Evolutionary conservation across 2,329 filamentous ascomycete genomes (phyloP).

Genomic region (Trichophyton verrucosum): DNA sequence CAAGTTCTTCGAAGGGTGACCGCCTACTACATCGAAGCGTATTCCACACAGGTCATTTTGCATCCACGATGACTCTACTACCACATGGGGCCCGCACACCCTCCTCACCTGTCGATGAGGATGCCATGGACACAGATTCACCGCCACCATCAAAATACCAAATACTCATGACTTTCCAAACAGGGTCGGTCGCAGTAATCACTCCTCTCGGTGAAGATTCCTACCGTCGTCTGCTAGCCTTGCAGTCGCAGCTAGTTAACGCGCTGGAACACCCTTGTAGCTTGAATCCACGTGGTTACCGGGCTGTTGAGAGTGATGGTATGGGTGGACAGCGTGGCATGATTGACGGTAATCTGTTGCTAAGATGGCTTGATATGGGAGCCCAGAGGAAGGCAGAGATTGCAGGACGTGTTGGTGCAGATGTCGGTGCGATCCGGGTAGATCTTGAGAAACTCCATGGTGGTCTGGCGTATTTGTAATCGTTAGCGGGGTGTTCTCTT

Average conservation of each 20-base stretch:
- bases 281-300: slow-evolving; percentile 70
- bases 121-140: slow-evolving; percentile 29
- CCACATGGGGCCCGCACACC: slow-evolving; percentile 48
- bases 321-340: slow-evolving; percentile 46
- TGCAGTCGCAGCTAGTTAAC: slow-evolving; percentile 67
- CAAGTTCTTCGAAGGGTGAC: slow-evolving; percentile 81
- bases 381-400: slow-evolving; percentile 61
- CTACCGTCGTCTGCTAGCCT: slow-evolving; percentile 70
- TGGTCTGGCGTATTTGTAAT: slow-evolving; percentile 41
- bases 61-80: slow-evolving; percentile 62
- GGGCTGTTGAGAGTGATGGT: slow-evolving; percentile 43
- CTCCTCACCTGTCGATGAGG: slow-evolving; percentile 23
- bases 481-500: not conserved
- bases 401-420: slow-evolving; percentile 57
- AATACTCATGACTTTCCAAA: slow-evolving; percentile 59
- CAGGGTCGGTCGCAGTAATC: slow-evolving; percentile 64
- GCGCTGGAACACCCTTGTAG: slow-evolving; percentile 65
- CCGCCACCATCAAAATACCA: slow-evolving; percentile 24
- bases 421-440: slow-evolving; percentile 53
- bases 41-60: slow-evolving; percentile 74
- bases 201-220: slow-evolving; percentile 64
- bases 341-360: slow-evolving; percentile 65
- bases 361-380: slow-evolving; percentile 63
- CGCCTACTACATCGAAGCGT: slow-evolving; percentile 75
- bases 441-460: slow-evolving; percentile 56